Evolutionary conservation across 1,284 basidiomycete species (phyloP).

Genomic region (Rhizopogon parksii): DNA sequence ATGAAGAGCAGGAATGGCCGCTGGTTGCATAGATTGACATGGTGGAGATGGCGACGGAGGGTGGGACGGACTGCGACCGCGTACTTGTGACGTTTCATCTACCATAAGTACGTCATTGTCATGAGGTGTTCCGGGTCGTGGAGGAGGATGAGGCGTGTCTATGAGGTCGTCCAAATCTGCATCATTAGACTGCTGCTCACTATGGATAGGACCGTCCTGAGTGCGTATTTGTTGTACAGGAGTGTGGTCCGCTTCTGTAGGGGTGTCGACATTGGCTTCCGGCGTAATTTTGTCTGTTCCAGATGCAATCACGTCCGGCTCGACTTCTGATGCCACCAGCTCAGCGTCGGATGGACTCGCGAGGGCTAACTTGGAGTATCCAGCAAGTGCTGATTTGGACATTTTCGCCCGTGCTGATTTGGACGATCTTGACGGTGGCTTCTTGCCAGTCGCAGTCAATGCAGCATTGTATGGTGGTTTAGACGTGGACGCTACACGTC

Average conservation of each 20-base stretch:
- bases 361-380: not conserved
- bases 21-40: conserved; percentile 4
- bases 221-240: not conserved
- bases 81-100: not conserved
- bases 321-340: not conserved
- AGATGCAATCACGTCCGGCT: not conserved
- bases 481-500: not conserved
- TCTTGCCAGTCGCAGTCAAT: not conserved
- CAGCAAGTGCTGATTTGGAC: not conserved
- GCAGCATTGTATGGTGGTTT: conserved; percentile 1
- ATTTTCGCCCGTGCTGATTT: not conserved
- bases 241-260: not conserved
- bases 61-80: not conserved
- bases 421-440: not conserved
- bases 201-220: not conserved
- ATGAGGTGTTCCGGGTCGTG: not conserved
- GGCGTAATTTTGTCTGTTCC: not conserved
- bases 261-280: not conserved
- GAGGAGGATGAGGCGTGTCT: not conserved
- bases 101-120: not conserved
- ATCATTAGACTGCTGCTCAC: not conserved
- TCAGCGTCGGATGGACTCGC: not conserved
- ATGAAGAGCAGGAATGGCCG: conserved; percentile 6
- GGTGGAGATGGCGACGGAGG: conserved; percentile 1
- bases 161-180: not conserved